A percentile compares a stretch with the other conserved stretches of the same genome.
These are phyloP conservation scores for Eutrema salsugineum DNA, from an alignment of 441 rosid species.

Conservation along the genomic window DNA sequence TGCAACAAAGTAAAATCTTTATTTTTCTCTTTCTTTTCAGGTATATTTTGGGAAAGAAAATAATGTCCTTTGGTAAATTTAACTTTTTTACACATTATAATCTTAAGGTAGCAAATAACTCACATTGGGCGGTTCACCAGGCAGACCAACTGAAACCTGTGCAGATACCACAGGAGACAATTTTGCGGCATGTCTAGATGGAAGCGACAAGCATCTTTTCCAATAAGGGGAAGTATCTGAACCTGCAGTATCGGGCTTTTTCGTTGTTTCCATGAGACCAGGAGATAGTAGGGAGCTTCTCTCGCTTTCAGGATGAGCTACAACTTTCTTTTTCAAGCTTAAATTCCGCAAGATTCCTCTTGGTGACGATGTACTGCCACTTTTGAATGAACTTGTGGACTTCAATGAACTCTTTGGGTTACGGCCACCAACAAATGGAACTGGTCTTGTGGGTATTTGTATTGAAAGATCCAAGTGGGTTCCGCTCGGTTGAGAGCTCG, in stretches of 20 bases:
- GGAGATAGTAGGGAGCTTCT: slow-evolving; percentile 65
- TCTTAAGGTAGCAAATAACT: slow-evolving; percentile 22
- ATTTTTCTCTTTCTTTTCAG: background rate
- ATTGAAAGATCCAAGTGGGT: slow-evolving; percentile 70
- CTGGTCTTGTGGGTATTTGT: slow-evolving; percentile 65
- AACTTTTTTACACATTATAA: background rate
- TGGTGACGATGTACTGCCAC: slow-evolving; percentile 42
- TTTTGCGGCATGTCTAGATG: slow-evolving; percentile 58
- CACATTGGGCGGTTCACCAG: slow-evolving; percentile 60
- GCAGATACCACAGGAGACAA: slow-evolving; percentile 59
- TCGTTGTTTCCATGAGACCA: slow-evolving; percentile 40
- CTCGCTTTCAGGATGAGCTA: slow-evolving; percentile 48
- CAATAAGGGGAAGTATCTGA: slow-evolving; percentile 31
- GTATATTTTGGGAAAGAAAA: background rate
- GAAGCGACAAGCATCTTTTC: slow-evolving; percentile 84
- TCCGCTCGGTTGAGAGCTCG: slow-evolving; percentile 44
- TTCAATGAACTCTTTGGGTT: slow-evolving; percentile 53
- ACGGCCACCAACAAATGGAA: slow-evolving; percentile 45
- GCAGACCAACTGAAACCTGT: slow-evolving; percentile 61
- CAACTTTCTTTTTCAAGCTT: slow-evolving; percentile 70
- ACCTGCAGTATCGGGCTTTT: slow-evolving; percentile 33
- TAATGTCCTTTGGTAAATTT: background rate
- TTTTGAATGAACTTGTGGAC: slow-evolving; percentile 55
- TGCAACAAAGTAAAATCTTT: slow-evolving; percentile 38
- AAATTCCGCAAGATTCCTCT: slow-evolving; percentile 66